Conservation (phyloP, 1,284 basidiomycete genomes). For the Cutaneotrichosporon sp. region DNA sequence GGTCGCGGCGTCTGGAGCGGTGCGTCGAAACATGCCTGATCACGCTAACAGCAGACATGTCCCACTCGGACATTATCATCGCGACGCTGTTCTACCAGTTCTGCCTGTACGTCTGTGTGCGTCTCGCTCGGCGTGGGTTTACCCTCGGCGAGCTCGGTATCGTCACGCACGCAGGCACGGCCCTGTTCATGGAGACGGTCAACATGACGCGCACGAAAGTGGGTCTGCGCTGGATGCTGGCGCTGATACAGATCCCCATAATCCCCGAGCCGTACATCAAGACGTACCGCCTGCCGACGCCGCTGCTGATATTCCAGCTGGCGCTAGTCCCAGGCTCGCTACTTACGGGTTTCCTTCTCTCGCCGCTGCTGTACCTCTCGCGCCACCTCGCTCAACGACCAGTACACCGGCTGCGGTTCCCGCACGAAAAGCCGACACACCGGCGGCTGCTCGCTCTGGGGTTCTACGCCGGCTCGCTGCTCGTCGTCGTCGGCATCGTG, state of each 20-base stretch:
- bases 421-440: conserved; percentile 78
- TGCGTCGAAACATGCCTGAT: conserved; percentile 18
- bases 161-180: conserved; percentile 80
- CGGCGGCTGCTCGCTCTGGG: conserved; percentile 77
- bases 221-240: conserved; percentile 38
- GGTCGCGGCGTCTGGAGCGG: conserved; percentile 42
- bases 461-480: conserved; percentile 71
- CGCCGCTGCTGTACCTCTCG: conserved; percentile 86
- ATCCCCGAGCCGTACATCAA: conserved; percentile 78
- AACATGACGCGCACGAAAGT: conserved; percentile 76
- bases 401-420: conserved; percentile 78
- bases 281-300: conserved; percentile 88
- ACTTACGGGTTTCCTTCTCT: conserved; percentile 86
- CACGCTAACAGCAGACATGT: conserved; percentile 57
- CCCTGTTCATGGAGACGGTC: conserved; percentile 76
- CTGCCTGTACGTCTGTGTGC: conserved; percentile 78
- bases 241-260: conserved; percentile 63
- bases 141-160: conserved; percentile 90
- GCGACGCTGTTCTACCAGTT: conserved; percentile 84
- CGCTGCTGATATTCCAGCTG: conserved; percentile 85
- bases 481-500: conserved; percentile 79
- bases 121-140: conserved; percentile 85
- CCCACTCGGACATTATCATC: conserved; percentile 68
- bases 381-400: conserved; percentile 88
- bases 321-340: conserved; percentile 90